Base-by-base conservation (phyloP, 2,329 filamentous ascomycete species). In the Clarireedia homoeocarpa region DNA sequence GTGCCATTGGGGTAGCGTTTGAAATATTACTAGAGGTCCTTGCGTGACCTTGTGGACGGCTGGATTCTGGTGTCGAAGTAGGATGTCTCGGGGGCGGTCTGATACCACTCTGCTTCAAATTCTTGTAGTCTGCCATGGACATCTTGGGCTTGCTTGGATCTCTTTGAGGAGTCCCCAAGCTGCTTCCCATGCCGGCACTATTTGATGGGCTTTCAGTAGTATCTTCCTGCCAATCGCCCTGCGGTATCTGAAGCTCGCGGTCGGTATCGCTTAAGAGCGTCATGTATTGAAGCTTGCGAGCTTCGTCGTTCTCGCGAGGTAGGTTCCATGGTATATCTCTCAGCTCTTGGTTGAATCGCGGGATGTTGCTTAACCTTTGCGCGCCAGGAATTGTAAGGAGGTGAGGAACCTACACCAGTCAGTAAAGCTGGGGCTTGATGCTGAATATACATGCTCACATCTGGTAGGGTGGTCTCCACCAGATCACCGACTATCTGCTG, bases 91-190 rank as follows among this genome's bases (percentile, higher is more conserved):
- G 60, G 26, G 58, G 55, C 20, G 65, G 60, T 48, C 64, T 67
- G 38, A 64, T 54, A 14, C 65, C 67, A 23, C 60, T 65, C 34
- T 63, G 57, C 58, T 65, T 67, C 56, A 65, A 53, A 49, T 62
- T 66, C 59, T 65, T 66, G 53, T 70, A 70, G 49, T 70, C 68
- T 17, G 63, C 62, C 17, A 69, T 57, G 6, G 64, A 66, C 39
- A 70, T 62, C 60, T 67, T 70, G 5, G 66, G 60, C 40, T 63
- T 65, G 53, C 64, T 67, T 7, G 58, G 20, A 27, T 64, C 64
- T 48, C 60, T 58, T 42, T 64, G 63, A 17, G 67, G 67, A 5
- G 68, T 69, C 7, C 62, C 55, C 3, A 66, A 62, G 48, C 59
- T 66, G 51, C 66, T 69, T 47, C 62, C 60, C 36, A 60, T 59